Base-by-base conservation (phyloP, 345 rosid genomes). In the Camelina laxa region DNA sequence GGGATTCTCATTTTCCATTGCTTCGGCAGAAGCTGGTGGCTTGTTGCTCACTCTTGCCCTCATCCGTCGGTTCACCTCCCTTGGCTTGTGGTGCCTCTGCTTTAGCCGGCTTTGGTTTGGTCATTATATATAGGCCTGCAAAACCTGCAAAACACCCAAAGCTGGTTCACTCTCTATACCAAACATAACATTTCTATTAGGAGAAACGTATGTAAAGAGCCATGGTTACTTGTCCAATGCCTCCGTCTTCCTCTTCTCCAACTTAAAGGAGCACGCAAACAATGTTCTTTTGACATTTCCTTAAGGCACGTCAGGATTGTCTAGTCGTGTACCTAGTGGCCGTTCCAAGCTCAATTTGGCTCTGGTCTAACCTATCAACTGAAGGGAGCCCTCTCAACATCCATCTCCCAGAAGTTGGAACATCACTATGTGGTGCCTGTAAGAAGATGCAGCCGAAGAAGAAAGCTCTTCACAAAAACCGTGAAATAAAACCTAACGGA, bases 31-130 rank as follows among this genome's bases (percentile, higher is more conserved):
- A 5, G 79, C 73, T 35, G 88, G 62, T 35, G 87, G 62, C 57
- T 24, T 86, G 89, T 9, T 78, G 76, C 61, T 88, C 94, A 13
- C 70, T 83, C 19, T 63, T 53, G 5, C 65, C 79, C 38, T 79
- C 83, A 21, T 65, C 69, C 0, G 31, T 17, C 24, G 17, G 12
- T 27, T 60, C 65, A 20, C 13, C 30, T 65, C 14, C 70, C 50
- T 89, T 87, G 31, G 85, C 73, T 12, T 85, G 74, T 0, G 91
- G 86, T 61, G 84, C 61, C 70, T 87, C 96, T 19, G 96, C 86
- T 75, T 94, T 94, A 16, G 87, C 81, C 6, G 97, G 99, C 74
- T 90, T 95, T 13, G 93, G 96, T 69, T 90, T 95, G 14, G 86
- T 95, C 97, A 95, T 95, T 24, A 24, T 24, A 24, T 74, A 90